Conservation (phyloP, 495 filamentous ascomycete species). For the Friedmanniomyces simplex region DNA sequence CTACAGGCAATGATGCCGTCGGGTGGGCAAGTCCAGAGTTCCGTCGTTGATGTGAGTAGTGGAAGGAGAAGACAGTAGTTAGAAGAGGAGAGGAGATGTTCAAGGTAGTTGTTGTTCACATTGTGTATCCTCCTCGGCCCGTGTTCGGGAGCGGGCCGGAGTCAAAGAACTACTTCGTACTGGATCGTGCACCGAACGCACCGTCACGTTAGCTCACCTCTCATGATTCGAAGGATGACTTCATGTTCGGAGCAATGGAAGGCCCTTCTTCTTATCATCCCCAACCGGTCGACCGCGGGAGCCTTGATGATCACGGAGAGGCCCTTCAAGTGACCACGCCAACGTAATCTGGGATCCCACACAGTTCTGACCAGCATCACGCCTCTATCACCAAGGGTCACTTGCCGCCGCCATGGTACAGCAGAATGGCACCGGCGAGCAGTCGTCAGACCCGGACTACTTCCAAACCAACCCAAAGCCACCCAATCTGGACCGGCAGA, state of each 20-base stretch:
- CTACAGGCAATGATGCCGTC: too few relatives aligned
- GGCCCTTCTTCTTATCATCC: not conserved
- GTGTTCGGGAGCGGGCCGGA: not conserved
- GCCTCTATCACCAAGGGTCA: not conserved
- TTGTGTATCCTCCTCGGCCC: too few relatives aligned
- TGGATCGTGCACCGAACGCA: slow-evolving; percentile 12
- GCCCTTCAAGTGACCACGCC: not conserved
- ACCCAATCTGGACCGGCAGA: slow-evolving; percentile 56
- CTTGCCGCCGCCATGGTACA: not conserved
- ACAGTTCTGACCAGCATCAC: too few relatives aligned
- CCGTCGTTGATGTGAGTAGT: too few relatives aligned
- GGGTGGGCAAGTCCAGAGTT: too few relatives aligned
- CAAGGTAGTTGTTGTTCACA: too few relatives aligned
- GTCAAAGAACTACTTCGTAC: not conserved
- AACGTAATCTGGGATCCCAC: not conserved
- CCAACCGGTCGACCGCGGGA: not conserved
- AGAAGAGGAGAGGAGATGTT: too few relatives aligned
- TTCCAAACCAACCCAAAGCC: slow-evolving; percentile 77
- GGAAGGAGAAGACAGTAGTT: too few relatives aligned
- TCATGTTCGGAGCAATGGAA: slow-evolving; percentile 18
- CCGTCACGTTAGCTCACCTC: slow-evolving; percentile 6
- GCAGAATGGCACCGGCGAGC: not conserved
- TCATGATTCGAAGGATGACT: not conserved
- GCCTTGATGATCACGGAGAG: not conserved
- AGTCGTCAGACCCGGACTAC: slow-evolving; percentile 37